These are phyloP conservation scores for Fusarium algeriense DNA, from an alignment of 2,329 filamentous ascomycete genomes.

Conservation along the genomic window DNA sequence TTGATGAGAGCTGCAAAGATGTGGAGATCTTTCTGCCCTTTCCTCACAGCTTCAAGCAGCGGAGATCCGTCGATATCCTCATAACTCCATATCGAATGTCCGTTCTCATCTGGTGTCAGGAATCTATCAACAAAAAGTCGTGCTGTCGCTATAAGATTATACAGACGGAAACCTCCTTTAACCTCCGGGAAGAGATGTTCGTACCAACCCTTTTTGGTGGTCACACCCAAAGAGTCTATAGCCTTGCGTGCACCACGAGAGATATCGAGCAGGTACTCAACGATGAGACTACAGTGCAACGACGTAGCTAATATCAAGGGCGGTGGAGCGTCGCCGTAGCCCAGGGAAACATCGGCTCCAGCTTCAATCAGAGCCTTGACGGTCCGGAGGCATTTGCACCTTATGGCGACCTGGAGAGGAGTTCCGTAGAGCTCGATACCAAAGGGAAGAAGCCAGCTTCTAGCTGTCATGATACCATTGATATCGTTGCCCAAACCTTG, in stretches of 20 bases:
- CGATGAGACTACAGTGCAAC: background rate
- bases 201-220: background rate
- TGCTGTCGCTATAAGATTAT: background rate
- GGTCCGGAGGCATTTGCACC: background rate
- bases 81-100: background rate
- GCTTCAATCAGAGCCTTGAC: background rate
- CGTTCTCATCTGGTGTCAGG: background rate
- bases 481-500: background rate
- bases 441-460: background rate
- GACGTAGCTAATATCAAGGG: background rate
- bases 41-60: background rate
- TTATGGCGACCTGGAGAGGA: background rate
- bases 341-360: background rate
- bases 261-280: background rate
- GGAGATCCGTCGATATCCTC: background rate
- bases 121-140: background rate
- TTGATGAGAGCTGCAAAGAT: background rate
- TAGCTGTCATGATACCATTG: background rate
- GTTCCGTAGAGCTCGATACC: background rate
- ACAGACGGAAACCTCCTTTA: background rate
- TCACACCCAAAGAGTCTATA: too few species aligned
- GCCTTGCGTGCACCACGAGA: background rate
- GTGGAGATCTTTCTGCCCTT: background rate
- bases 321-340: background rate
- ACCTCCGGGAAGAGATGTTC: background rate